These are phyloP conservation scores for Xerocomus amazonicus DNA, from an alignment of 1,284 basidiomycete genomes.

Conservation along the genomic window DNA sequence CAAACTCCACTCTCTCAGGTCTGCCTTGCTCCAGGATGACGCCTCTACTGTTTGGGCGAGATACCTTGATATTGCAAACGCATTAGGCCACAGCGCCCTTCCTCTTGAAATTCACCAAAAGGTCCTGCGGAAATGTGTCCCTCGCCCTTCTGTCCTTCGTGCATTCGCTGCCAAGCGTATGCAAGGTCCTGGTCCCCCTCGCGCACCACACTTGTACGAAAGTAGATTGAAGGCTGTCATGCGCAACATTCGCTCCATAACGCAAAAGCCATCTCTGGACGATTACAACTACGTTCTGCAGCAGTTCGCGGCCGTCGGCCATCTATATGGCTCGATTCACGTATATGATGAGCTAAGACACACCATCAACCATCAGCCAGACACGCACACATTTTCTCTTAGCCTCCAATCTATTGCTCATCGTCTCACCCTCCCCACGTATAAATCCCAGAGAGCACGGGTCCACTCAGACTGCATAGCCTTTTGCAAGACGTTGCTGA, in stretches of 20 bases:
- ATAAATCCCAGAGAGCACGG: conserved; percentile 31
- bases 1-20: conserved; percentile 34
- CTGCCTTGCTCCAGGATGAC: conserved; percentile 30
- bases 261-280: conserved; percentile 47
- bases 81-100: conserved; percentile 44
- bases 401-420: conserved; percentile 65
- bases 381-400: conserved; percentile 55
- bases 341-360: conserved; percentile 58
- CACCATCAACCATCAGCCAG: conserved; percentile 41
- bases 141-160: conserved; percentile 44
- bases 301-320: conserved; percentile 70
- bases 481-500: conserved; percentile 49
- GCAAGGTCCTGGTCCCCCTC: conserved; percentile 33
- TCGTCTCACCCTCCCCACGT: conserved; percentile 56
- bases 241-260: conserved; percentile 58
- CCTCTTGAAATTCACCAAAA: conserved; percentile 63
- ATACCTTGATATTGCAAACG: conserved; percentile 54
- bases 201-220: conserved; percentile 51
- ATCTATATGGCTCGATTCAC: conserved; percentile 53
- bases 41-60: conserved; percentile 54
- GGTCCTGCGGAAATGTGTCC: conserved; percentile 63
- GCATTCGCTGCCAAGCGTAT: conserved; percentile 39
- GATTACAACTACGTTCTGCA: conserved; percentile 73
- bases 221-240: conserved; percentile 60
- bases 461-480: conserved; percentile 41